These are phyloP conservation scores for Schizophyllum amplum DNA, from an alignment of 1,284 basidiomycete species.

Conservation along the genomic window DNA sequence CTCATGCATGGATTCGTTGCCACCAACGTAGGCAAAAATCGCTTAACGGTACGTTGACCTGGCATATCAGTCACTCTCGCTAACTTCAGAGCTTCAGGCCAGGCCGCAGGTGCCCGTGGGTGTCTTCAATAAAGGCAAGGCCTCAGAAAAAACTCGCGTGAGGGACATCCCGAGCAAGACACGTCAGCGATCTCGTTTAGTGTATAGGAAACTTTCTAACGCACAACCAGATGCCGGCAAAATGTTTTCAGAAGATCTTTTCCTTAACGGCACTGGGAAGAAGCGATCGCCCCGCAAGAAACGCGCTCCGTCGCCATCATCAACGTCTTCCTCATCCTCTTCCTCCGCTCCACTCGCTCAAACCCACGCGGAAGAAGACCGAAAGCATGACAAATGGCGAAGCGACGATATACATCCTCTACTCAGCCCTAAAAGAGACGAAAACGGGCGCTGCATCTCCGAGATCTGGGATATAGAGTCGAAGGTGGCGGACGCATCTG, in stretches of 20 bases:
- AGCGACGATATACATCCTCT: not conserved
- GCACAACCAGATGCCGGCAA: not conserved
- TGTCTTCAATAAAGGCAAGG: constrained; percentile 66
- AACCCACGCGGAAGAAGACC: not conserved
- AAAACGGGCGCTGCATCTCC: constrained; percentile 28
- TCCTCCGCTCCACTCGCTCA: constrained; percentile 4
- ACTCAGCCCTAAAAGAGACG: not conserved
- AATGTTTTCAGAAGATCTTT: constrained; percentile 43
- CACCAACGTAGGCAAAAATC: constrained; percentile 57
- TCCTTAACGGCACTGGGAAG: constrained; percentile 25
- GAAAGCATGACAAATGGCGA: not conserved
- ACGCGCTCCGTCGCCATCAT: not conserved
- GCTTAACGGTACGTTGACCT: constrained; percentile 51
- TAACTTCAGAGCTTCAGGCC: constrained; percentile 23
- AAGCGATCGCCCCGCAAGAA: constrained; percentile 1
- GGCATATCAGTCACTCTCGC: not conserved
- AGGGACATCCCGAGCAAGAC: constrained; percentile 13
- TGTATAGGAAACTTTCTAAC: not conserved
- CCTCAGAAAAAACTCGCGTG: constrained; percentile 39
- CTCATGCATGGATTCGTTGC: constrained; percentile 70
- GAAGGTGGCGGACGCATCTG: constrained; percentile 4
- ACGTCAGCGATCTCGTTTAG: constrained; percentile 13
- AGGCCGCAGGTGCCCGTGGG: constrained; percentile 38
- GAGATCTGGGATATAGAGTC: constrained; percentile 62
- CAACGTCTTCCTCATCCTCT: constrained; percentile 3